Evolutionary conservation across 352 stramenopile species (phyloP), one percentile per base, ranked within the genome.

Genomic region (Globisporangium nodosum): DNA sequence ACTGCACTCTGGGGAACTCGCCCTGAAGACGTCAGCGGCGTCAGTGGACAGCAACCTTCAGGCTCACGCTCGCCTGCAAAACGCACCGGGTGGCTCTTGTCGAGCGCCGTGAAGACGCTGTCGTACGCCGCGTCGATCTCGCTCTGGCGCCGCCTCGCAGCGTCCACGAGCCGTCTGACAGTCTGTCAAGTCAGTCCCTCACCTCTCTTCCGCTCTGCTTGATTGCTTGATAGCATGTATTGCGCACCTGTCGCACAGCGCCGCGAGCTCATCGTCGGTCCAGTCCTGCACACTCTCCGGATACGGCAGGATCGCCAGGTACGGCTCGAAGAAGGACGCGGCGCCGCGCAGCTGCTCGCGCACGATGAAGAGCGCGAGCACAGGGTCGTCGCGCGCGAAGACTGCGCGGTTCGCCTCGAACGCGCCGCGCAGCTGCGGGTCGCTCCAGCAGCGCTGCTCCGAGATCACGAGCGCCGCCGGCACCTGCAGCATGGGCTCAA

Each of bases 251-350:
- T 97, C 87, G 55, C 85, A 70, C n/a, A 97, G 72, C 60, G 90
- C 69, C 6, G 48, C 52, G 0, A 89, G 68, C 58, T 95, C 85
- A 8, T 77, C 68, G 13, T 71, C 56, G 8, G 56, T 83, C 91
- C 91, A 97, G 62, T 93, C 77, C 71, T 87, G 74, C 5, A 97
- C 69, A 46, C 74, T 94, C 37, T 82, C 71, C 9, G 90, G 88
- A 15, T 76, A 71, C 3, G 88, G 87, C 30, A 97, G 69, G 18
- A 96, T 90, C 49, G 61, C 49, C 18, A 97, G 60, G 64, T 97
- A 97, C 48, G 91, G 91, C n/a, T 67, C 55, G 63, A 83, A 97
- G 74, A 96, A 96, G 42, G 81, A 94, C n/a, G 62, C 58, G 13
- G 82, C 69, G 4, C 66, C 76, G 11, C 70, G 64, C 6, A 78